These are phyloP conservation scores for Geranomyces variabilis DNA, from an alignment of 192 early-diverging fungal species.

Conservation along the genomic window DNA sequence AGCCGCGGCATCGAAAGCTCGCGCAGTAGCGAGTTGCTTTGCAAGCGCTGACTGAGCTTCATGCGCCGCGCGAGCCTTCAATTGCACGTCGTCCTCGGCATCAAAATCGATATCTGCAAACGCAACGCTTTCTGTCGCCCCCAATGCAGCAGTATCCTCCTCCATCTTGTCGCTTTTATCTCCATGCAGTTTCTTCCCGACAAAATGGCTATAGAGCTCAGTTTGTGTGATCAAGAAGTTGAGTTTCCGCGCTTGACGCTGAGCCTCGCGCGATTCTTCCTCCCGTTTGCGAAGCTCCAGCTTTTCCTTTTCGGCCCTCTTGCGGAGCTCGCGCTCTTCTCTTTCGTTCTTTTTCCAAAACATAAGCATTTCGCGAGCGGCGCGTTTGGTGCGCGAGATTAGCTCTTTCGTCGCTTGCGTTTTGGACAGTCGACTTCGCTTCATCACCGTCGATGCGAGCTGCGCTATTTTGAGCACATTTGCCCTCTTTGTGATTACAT, in stretches of 20 bases:
- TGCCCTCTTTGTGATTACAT: background rate
- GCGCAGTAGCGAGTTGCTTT: constrained; percentile 66
- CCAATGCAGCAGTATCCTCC: background rate
- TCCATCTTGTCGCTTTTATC: background rate
- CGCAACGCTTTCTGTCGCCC: constrained; percentile 4
- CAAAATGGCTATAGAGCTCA: constrained; percentile 90
- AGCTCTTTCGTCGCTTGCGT: constrained; percentile 18
- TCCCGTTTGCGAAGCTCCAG: constrained; percentile 74
- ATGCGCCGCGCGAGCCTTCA: constrained; percentile 69
- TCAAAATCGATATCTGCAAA: constrained; percentile 79
- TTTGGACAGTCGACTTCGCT: background rate
- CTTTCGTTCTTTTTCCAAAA: constrained; percentile 92
- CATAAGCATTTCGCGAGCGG: constrained; percentile 67
- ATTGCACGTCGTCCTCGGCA: constrained; percentile 69
- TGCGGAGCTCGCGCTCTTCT: constrained; percentile 86
- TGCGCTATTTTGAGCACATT: constrained; percentile 25
- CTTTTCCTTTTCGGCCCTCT: constrained; percentile 86
- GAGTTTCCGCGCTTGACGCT: constrained; percentile 84
- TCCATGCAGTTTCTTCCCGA: constrained; percentile 73
- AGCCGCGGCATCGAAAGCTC: constrained; percentile 68
- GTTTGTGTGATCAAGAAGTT: constrained; percentile 93
- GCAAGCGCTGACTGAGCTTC: constrained; percentile 79
- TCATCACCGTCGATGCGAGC: background rate
- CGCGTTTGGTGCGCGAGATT: constrained; percentile 15
- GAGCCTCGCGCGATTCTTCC: constrained; percentile 80